Base-by-base conservation (phyloP, 192 early-diverging fungal species). In the Linnemannia exigua region DNA sequence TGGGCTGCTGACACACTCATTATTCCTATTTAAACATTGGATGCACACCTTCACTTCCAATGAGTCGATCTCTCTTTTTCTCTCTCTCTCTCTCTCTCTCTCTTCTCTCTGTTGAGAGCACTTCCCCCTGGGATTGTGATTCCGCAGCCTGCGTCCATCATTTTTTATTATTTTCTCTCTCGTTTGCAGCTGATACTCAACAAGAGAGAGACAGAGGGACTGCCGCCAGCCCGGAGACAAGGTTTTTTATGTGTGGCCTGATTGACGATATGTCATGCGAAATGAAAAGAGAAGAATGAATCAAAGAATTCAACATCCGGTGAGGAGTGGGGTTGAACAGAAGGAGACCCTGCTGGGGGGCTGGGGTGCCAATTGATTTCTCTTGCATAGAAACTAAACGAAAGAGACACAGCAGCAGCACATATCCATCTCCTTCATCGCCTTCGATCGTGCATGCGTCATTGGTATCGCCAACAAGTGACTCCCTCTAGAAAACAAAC, bases 301-400 rank as follows among this genome's bases (percentile, higher is more conserved):
- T 44, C 41, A 44, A 44, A 44, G 41, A 69, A 69, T 69, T 63
- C 58, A 63, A 63, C 15, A 63, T 63, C 58, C 58, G 58, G 58
- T 63, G 58, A 25, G 58, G 58, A 63, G 58, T 63, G 58, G 58
- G 58, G 58, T 54, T 54, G 52, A 68, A 68, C 5, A 28, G 25
- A 69, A 69, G 38, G 38, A 69, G 1, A 6, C n/a, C n/a, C n/a
- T n/a, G n/a, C n/a, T n/a, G 35, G 37, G 19, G 67, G 67, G 35
- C 8, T 25, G 37, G 2, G 19, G 20, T 69, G 67, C 12, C 25
- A 25, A 31, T 14, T 54, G 20, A 25, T 44, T 3, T 44, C 3
- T 9, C 41, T 44, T 44, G 41, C 41, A 6, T 6, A 44, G 41
- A 44, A 44, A 44, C n/a, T n/a, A n/a, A n/a, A n/a, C n/a, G n/a